A percentile compares a stretch with the other conserved stretches of the same genome.
phyloP scores from a whole-genome alignment of 2,329 filamentous ascomycete genomes.

The Westerdykella ornata region DNA sequence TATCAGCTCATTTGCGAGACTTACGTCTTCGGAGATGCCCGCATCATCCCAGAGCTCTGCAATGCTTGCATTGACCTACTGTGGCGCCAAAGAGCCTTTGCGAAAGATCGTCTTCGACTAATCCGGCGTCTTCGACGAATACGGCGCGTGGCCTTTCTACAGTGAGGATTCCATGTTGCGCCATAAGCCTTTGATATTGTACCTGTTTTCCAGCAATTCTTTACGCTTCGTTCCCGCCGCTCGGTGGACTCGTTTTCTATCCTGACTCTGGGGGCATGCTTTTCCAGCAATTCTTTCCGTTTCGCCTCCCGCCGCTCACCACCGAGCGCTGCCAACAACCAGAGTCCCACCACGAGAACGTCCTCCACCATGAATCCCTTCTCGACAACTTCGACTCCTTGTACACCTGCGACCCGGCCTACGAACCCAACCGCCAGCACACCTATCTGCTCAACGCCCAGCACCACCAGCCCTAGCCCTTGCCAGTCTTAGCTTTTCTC shows the following conservation, averaged over 20 bases:
- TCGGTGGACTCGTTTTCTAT: slow-evolving; percentile 40
- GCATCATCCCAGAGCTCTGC: neutral
- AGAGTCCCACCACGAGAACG: neutral
- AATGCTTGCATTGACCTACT: neutral
- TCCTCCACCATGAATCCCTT: slow-evolving; percentile 40
- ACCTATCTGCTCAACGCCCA: slow-evolving; percentile 16
- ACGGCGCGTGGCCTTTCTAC: too few relatives aligned
- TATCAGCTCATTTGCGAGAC: neutral
- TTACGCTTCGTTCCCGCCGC: slow-evolving; percentile 14
- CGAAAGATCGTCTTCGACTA: too few relatives aligned
- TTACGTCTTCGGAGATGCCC: neutral
- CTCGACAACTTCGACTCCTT: slow-evolving; percentile 37
- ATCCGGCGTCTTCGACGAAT: too few relatives aligned
- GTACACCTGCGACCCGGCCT: slow-evolving; percentile 39
- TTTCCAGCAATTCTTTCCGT: too few relatives aligned
- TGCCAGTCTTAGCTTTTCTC: slow-evolving; percentile 21
- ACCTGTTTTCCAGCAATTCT: slow-evolving; percentile 14
- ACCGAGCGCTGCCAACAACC: too few relatives aligned
- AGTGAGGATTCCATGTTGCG: too few relatives aligned
- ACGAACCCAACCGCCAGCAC: slow-evolving; percentile 31
- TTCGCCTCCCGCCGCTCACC: too few relatives aligned
- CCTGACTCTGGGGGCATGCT: slow-evolving; percentile 23
- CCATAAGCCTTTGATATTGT: slow-evolving; percentile 13
- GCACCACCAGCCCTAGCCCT: slow-evolving; percentile 33
- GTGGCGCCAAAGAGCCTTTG: too few relatives aligned